These are phyloP conservation scores for Stephanodiscus minutulus DNA, from an alignment of 108 stramenopile species.

Conservation along the genomic window DNA sequence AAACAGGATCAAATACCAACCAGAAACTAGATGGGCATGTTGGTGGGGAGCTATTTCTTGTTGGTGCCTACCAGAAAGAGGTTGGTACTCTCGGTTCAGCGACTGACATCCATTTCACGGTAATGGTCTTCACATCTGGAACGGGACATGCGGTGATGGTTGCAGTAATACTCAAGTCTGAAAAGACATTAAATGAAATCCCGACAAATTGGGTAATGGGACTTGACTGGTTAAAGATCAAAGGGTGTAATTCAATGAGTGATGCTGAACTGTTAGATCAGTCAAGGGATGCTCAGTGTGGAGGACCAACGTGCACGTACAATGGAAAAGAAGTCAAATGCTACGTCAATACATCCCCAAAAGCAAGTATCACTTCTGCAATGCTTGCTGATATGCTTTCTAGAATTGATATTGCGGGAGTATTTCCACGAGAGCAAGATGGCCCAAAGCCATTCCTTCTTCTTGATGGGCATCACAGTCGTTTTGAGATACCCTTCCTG, in stretches of 20 bases:
- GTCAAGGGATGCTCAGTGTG: neutral
- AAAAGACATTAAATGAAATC: no score
- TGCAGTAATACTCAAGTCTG: slow-evolving; percentile 8
- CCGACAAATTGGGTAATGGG: no score
- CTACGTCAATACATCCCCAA: neutral
- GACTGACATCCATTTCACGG: neutral
- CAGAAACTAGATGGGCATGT: slow-evolving; percentile 6
- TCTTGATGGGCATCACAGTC: neutral
- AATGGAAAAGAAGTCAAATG: neutral
- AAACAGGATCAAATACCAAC: neutral
- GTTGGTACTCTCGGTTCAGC: neutral
- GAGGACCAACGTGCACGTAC: neutral
- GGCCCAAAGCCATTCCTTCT: neutral
- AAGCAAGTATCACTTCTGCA: neutral
- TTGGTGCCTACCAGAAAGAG: neutral
- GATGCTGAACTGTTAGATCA: neutral
- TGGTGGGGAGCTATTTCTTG: neutral
- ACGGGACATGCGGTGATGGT: neutral
- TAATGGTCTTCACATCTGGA: neutral
- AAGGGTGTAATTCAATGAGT: neutral
- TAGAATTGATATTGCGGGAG: neutral
- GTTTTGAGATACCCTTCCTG: neutral
- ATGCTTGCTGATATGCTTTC: slow-evolving; percentile 2
- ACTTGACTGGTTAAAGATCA: no score
- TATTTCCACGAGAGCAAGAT: neutral